These are phyloP conservation scores for Brassica napus DNA, from an alignment of 345 rosid genomes.

Conservation along the genomic window Da-Ae NC_063437.1:14822501-14823000, in stretches of 20 bases:
- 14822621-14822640: too few species aligned
- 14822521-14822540: not conserved
- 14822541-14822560: not conserved
- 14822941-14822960: not conserved
- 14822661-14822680: not conserved
- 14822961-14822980: slow-evolving; percentile 9
- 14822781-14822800: not conserved
- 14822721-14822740: not conserved
- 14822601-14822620: too few species aligned
- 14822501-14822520: not conserved
- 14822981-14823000: not conserved
- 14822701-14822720: not conserved
- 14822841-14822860: not conserved
- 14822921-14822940: not conserved
- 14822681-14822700: not conserved
- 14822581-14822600: not conserved
- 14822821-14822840: not conserved
- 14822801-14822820: not conserved
- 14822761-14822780: too few species aligned
- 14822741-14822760: too few species aligned
- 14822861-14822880: not conserved
- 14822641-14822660: too few species aligned
- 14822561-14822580: not conserved
- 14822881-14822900: not conserved
- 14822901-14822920: not conserved